Conservation (phyloP, 164 flowering plant species). For the Stephania cephalantha region DNA sequence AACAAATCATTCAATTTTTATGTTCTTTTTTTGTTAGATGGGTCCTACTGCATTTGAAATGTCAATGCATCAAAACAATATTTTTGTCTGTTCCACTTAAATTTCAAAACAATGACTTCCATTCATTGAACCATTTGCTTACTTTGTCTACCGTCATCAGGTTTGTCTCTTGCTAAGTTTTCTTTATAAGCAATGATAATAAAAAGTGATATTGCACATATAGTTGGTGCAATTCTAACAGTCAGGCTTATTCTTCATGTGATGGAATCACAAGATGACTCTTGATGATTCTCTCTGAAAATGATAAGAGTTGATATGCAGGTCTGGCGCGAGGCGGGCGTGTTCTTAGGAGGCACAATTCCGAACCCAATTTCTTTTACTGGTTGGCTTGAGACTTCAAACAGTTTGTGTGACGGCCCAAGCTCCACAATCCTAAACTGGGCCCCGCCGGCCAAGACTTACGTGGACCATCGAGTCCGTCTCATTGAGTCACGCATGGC, state of each 20-base stretch:
- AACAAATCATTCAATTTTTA: neutral
- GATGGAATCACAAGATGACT: too few relatives aligned
- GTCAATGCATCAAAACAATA: neutral
- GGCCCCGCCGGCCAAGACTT: too few relatives aligned
- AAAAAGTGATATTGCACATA: neutral
- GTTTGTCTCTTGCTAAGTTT: slow-evolving; percentile 31
- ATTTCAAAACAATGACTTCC: neutral
- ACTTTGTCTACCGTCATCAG: slow-evolving; percentile 96
- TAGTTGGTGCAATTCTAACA: neutral
- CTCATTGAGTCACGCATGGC: too few relatives aligned
- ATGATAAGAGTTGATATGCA: neutral
- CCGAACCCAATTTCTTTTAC: too few relatives aligned
- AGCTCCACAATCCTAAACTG: too few relatives aligned
- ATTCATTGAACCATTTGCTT: slow-evolving; percentile 41
- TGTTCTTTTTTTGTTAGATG: neutral
- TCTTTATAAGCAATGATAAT: neutral
- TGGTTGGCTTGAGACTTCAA: too few relatives aligned
- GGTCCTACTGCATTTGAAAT: neutral
- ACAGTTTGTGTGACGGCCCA: too few relatives aligned
- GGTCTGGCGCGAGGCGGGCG: too few relatives aligned
- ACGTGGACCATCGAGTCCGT: too few relatives aligned
- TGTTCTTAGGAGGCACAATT: too few relatives aligned
- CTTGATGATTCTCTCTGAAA: too few relatives aligned
- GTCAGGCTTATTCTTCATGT: too few relatives aligned
- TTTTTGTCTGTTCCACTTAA: neutral